Percentiles rank a stretch among this genome's conserved stretches.
phyloP scores from a whole-genome alignment of 2,329 filamentous ascomycete species.

The Aureobasidium sp. region DNA sequence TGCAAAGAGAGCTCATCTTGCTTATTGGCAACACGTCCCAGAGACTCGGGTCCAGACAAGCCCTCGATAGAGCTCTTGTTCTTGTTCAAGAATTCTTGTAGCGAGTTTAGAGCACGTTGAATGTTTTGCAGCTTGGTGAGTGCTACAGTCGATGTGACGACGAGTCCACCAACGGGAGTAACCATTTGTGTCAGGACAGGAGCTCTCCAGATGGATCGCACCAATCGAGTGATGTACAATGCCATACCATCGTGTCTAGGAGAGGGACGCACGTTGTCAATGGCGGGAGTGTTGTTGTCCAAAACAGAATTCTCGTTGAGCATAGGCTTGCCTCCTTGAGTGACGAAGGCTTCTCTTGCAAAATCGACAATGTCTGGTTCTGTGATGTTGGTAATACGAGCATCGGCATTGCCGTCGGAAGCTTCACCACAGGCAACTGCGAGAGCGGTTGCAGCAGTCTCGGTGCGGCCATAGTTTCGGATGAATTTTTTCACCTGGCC shows the following conservation, averaged over 20 bases:
- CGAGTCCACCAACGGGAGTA: slow-evolving; percentile 50
- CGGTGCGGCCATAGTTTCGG: slow-evolving; percentile 73
- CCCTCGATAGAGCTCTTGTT: slow-evolving; percentile 92
- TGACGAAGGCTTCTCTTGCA: slow-evolving; percentile 81
- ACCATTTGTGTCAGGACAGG: slow-evolving; percentile 54
- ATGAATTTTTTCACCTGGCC: slow-evolving; percentile 77
- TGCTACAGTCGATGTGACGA: slow-evolving; percentile 58
- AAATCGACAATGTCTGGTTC: slow-evolving; percentile 81
- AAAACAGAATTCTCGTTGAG: slow-evolving; percentile 66
- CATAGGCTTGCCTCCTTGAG: slow-evolving; percentile 80
- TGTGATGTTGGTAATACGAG: slow-evolving; percentile 59
- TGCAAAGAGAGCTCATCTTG: slow-evolving; percentile 89
- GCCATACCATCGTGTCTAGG: slow-evolving; percentile 82
- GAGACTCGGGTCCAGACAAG: slow-evolving; percentile 77
- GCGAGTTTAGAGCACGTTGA: slow-evolving; percentile 69
- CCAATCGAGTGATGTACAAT: slow-evolving; percentile 77
- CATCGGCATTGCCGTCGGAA: slow-evolving; percentile 64
- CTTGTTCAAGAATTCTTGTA: slow-evolving; percentile 74
- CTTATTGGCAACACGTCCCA: slow-evolving; percentile 67
- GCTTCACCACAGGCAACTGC: slow-evolving; percentile 94
- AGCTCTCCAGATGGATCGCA: slow-evolving; percentile 81
- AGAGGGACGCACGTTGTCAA: slow-evolving; percentile 79
- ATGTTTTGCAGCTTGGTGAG: slow-evolving; percentile 62
- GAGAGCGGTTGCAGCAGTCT: slow-evolving; percentile 82
- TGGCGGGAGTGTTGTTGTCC: slow-evolving; percentile 52